Conservation (phyloP, 2,329 filamentous ascomycete genomes). For the Fusarium sp. region DNA sequence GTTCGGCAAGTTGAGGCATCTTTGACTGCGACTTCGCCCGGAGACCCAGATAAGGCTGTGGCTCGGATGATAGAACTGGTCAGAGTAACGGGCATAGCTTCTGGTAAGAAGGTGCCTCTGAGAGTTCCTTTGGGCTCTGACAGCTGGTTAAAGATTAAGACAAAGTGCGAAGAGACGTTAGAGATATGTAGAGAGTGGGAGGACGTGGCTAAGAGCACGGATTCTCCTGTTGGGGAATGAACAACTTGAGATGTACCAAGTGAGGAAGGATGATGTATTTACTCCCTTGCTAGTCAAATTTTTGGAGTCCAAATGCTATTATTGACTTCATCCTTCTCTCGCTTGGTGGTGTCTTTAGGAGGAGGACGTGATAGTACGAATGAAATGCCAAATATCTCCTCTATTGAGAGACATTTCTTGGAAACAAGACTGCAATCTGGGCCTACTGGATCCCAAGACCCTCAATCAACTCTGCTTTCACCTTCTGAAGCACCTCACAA, state of each 20-base stretch:
- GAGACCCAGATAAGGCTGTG: conserved; percentile 63
- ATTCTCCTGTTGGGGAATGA: conserved; percentile 36
- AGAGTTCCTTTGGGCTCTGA: conserved; percentile 66
- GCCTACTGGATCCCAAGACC: not conserved
- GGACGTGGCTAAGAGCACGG: conserved; percentile 60
- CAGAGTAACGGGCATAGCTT: conserved; percentile 55
- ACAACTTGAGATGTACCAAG: not conserved
- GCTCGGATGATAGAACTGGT: conserved; percentile 66
- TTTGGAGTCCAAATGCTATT: not conserved
- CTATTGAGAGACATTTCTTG: not conserved
- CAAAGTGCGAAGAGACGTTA: conserved; percentile 62
- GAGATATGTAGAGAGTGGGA: conserved; percentile 63
- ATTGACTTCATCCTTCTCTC: not conserved
- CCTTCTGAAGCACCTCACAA: conserved; percentile 34
- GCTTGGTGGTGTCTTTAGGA: not conserved
- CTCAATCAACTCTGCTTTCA: conserved; percentile 17
- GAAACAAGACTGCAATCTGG: not conserved
- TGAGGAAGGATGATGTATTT: not conserved
- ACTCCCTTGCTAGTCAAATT: not conserved
- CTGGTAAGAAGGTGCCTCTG: conserved; percentile 54
- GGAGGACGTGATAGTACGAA: not conserved
- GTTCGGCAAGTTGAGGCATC: conserved; percentile 35
- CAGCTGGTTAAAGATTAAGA: conserved; percentile 60
- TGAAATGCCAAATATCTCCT: not conserved
- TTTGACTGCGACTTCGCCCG: conserved; percentile 53